phyloP scores from a whole-genome alignment of 768 basidiomycete genomes.

The Naganishia friedmannii region DNA sequence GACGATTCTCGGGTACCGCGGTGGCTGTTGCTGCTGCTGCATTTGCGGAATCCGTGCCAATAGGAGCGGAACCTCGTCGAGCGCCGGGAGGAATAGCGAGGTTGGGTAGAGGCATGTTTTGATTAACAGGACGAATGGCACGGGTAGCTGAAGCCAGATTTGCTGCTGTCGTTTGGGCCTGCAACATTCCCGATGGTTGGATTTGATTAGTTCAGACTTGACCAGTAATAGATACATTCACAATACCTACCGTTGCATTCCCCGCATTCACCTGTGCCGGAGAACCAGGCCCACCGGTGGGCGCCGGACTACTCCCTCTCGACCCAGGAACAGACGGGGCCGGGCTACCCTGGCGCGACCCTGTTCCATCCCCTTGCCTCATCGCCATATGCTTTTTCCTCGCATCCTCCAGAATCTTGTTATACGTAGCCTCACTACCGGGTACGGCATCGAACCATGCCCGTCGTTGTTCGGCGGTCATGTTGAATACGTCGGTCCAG shows the following conservation, averaged over 20 bases:
- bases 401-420: slow-evolving; percentile 21
- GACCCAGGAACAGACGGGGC: neutral
- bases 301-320: slow-evolving; percentile 15
- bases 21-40: neutral
- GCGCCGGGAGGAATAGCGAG: slow-evolving; percentile 13
- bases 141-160: slow-evolving; percentile 7
- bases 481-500: slow-evolving; percentile 24
- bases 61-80: slow-evolving; percentile 7
- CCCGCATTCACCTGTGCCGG: neutral
- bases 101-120: slow-evolving; percentile 16
- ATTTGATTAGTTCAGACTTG: neutral
- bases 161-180: neutral
- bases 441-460: slow-evolving; percentile 17
- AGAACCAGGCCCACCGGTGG: slow-evolving; percentile 16
- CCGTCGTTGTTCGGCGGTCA: slow-evolving; percentile 19
- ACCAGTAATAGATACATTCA: neutral
- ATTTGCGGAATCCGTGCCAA: neutral
- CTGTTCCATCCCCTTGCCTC: slow-evolving; percentile 17
- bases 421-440: slow-evolving; percentile 19
- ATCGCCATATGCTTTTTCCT: slow-evolving; percentile 23
- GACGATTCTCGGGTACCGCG: slow-evolving; percentile 12
- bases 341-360: slow-evolving; percentile 11
- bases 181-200: neutral
- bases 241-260: neutral
- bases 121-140: slow-evolving; percentile 12